Evolutionary conservation across 805 yeast genomes (phyloP).

Genomic region (Hanseniaspora meyeri): DNA sequence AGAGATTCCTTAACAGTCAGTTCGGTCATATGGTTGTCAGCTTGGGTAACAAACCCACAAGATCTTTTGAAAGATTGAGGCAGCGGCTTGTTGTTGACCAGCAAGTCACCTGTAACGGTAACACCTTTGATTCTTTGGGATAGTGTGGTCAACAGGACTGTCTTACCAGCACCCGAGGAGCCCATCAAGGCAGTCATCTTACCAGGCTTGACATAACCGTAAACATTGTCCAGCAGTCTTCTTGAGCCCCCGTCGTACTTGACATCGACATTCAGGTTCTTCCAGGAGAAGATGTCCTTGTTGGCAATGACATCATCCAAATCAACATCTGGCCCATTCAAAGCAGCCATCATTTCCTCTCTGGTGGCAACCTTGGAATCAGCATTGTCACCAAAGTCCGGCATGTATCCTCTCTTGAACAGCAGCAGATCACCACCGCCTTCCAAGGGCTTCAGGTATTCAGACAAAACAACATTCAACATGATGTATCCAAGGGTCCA

Average conservation of each 20-base stretch:
- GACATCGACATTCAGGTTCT: conserved; percentile 52
- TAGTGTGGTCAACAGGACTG: conserved; percentile 60
- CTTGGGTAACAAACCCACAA: conserved; percentile 74
- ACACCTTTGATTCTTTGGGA: conserved; percentile 63
- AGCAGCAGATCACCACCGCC: conserved; percentile 33
- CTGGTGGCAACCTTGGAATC: conserved; percentile 31
- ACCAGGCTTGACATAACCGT: conserved; percentile 72
- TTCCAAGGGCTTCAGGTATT: conserved; percentile 28
- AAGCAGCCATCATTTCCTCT: conserved; percentile 31
- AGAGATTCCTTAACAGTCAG: conserved; percentile 67
- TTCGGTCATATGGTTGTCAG: conserved; percentile 58
- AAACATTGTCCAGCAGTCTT: conserved; percentile 41
- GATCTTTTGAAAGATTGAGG: conserved; percentile 56
- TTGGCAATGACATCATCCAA: conserved; percentile 27
- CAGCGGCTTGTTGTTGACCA: conserved; percentile 56
- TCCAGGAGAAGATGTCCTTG: conserved; percentile 58
- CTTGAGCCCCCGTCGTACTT: conserved; percentile 49
- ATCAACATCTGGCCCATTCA: conserved; percentile 26
- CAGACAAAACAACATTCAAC: conserved; percentile 28
- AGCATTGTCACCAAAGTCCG: conserved; percentile 27
- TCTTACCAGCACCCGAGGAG: conserved; percentile 79
- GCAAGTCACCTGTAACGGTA: conserved; percentile 56
- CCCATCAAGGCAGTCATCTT: conserved; percentile 76
- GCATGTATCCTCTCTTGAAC: conserved; percentile 36
- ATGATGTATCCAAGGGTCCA: conserved; percentile 33